Evolutionary conservation across 2,329 filamentous ascomycete genomes (phyloP).

Genomic region (Rosellinia necatrix): DNA sequence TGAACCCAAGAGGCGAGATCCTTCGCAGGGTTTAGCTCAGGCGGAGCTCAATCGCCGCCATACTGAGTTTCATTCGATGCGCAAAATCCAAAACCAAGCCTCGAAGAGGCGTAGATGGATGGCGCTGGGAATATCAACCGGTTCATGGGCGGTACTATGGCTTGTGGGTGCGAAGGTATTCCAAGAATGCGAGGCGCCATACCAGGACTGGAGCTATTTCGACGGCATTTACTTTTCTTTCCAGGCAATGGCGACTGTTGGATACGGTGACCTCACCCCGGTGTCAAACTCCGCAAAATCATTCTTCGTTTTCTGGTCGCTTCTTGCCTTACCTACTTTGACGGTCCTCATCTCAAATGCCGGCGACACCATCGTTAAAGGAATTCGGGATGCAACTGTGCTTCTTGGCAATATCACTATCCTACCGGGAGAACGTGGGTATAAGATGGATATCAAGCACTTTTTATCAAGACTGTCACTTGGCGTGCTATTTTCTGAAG

Average conservation of each 20-base stretch:
- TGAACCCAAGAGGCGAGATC: conserved; percentile 24
- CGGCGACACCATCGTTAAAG: conserved; percentile 78
- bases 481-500: conserved; percentile 49
- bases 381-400: conserved; percentile 59
- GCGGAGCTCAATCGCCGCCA: conserved; percentile 65
- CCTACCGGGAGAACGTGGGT: conserved; percentile 59
- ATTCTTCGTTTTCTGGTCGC: conserved; percentile 92
- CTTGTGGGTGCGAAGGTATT: conserved; percentile 80
- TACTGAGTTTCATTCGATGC: conserved; percentile 79
- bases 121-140: conserved; percentile 68
- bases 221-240: conserved; percentile 85
- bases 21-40: conserved; percentile 28
- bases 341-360: conserved; percentile 85
- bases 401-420: conserved; percentile 64
- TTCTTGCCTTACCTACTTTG: conserved; percentile 85
- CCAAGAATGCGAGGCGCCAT: conserved; percentile 53
- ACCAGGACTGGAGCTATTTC: conserved; percentile 74
- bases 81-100: conserved; percentile 72
- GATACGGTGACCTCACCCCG: conserved; percentile 81
- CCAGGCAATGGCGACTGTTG: conserved; percentile 80
- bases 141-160: conserved; percentile 77
- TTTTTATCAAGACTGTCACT: conserved; percentile 48
- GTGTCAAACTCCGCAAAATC: conserved; percentile 77
- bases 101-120: conserved; percentile 73
- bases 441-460: conserved; percentile 52